Evolutionary conservation across 305 asterid genomes (phyloP).

Genomic region (Vinca major): DNA sequence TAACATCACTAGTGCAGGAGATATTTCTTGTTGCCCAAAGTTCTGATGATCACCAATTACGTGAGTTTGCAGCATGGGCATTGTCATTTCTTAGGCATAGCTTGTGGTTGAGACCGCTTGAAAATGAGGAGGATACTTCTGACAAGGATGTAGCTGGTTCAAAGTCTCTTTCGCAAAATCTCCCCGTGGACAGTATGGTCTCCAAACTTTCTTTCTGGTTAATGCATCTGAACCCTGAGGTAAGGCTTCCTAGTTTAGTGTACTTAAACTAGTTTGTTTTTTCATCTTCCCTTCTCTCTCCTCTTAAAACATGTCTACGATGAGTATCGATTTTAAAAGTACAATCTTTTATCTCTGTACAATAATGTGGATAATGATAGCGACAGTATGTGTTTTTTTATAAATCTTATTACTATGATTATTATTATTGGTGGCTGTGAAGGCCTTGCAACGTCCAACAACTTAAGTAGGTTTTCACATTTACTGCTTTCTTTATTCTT

Average conservation of each 20-base stretch:
- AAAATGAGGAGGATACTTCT: constrained; percentile 34
- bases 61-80: constrained; percentile 86
- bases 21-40: constrained; percentile 68
- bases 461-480: neutral
- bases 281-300: neutral
- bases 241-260: constrained; percentile 21
- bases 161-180: constrained; percentile 42
- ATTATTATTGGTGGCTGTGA: neutral
- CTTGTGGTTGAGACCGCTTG: constrained; percentile 37
- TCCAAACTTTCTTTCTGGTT: constrained; percentile 80
- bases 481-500: neutral
- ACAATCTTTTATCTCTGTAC: neutral
- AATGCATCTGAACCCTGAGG: constrained; percentile 61
- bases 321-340: neutral
- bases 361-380: neutral
- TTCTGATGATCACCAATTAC: constrained; percentile 59
- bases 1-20: constrained; percentile 63
- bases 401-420: no score
- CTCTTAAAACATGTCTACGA: neutral
- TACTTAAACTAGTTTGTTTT: neutral
- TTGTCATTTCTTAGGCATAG: constrained; percentile 72
- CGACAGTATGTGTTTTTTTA: neutral
- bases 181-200: constrained; percentile 65
- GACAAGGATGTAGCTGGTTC: constrained; percentile 33
- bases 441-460: neutral